Base-by-base conservation (phyloP, 345 rosid species). In the Clarkia xantiana region DNA sequence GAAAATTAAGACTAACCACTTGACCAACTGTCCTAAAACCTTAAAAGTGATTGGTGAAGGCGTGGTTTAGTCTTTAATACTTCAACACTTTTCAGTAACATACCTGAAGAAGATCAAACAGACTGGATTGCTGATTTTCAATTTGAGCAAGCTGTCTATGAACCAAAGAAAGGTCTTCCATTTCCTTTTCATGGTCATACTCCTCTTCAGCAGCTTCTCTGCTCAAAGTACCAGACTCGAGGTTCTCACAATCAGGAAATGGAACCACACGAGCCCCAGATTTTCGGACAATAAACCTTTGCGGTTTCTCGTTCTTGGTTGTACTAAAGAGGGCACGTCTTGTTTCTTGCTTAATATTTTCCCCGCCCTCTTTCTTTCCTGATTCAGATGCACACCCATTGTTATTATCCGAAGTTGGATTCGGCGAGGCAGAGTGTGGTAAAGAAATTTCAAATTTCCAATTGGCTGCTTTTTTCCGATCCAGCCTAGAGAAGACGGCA, bases 51-150 rank as follows among this genome's bases (percentile, higher is more conserved):
- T n/a, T n/a, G n/a, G n/a, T n/a, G n/a, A n/a, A n/a, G n/a, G n/a
- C n/a, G n/a, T n/a, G n/a, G n/a, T n/a, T n/a, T n/a, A n/a, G n/a
- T n/a, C n/a, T 4, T 0, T 11, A 25, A 36, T 15, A 11, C 41
- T 17, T 36, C 12, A 34, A 36, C 7, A 17, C 15, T 20, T 22
- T 9, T 43, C 29, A 10, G n/a, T 42, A 47, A 36, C 46, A 57
- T 68, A 91, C 98, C 94, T 91, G 96, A 40, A 91, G 86, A 52
- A 84, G 84, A 62, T 70, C 67, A 13, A 81, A 57, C 34, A 91
- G 76, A 75, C 75, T 70, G 14, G 89, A 76, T 58, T 91, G 96
- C 67, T 80, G 98, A 64, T 77, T 68, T 56, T 91, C 96, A 52
- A 91, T 91, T 73, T 76, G 89, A 53, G 78, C 66, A 53, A 91